Percentiles rank a stretch among this genome's conserved stretches.
These are phyloP conservation scores for Fraxinus velutina DNA, from an alignment of 305 asterid genomes.

Conservation along the genomic window DNA sequence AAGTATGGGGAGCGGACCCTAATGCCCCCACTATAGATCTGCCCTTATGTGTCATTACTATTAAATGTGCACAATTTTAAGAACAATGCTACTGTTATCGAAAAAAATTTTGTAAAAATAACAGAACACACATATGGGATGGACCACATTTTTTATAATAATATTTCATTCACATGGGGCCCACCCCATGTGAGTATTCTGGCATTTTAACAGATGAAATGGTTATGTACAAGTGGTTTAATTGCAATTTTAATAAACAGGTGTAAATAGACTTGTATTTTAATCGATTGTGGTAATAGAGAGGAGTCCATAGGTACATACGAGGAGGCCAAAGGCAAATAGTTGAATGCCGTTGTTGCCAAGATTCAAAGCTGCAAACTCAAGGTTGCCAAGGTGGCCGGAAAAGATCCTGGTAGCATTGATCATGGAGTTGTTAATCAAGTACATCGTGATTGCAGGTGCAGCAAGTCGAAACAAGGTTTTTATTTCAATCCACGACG, in stretches of 20 bases:
- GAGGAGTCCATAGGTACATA: conserved; percentile 9
- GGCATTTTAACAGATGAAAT: too few relatives aligned
- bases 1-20: background rate
- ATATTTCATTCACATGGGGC: too few relatives aligned
- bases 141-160: too few relatives aligned
- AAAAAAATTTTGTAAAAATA: too few relatives aligned
- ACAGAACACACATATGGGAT: too few relatives aligned
- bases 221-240: too few relatives aligned
- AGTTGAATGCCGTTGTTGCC: conserved; percentile 70
- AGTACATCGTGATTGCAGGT: conserved; percentile 58
- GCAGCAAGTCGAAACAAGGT: conserved; percentile 61
- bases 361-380: conserved; percentile 78
- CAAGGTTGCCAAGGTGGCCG: conserved; percentile 73
- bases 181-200: too few relatives aligned
- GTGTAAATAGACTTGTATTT: background rate
- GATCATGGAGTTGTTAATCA: conserved; percentile 66
- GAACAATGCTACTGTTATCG: too few relatives aligned
- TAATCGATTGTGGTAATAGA: background rate
- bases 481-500: conserved; percentile 62
- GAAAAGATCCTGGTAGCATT: conserved; percentile 62
- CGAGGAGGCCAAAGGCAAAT: conserved; percentile 77
- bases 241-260: background rate
- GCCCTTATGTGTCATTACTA: background rate
- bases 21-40: background rate
- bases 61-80: background rate